Percentiles rank a stretch among this genome's conserved stretches.
phyloP scores from a whole-genome alignment of 192 early-diverging fungal species.

The Pilobolus umbonatus region DNA sequence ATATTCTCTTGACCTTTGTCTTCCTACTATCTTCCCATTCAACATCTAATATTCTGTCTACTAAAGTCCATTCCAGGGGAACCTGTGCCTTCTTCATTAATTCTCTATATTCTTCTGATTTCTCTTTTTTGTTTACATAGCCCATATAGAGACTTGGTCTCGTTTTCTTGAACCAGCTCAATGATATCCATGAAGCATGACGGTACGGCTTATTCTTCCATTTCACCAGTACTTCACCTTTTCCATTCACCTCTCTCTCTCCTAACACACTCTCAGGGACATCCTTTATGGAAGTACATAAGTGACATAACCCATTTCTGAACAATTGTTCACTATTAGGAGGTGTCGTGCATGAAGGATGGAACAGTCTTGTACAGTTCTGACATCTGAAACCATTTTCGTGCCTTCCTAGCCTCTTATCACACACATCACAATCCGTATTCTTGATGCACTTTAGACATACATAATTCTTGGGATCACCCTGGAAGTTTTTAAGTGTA shows the following conservation, averaged over 20 bases:
- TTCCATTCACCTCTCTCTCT: not conserved
- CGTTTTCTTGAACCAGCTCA: slow-evolving; percentile 37
- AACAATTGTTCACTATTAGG: slow-evolving; percentile 2
- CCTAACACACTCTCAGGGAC: not conserved
- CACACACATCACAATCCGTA: not conserved
- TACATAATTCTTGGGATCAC: slow-evolving; percentile 15
- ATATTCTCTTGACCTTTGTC: slow-evolving; percentile 44
- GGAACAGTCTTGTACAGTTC: not conserved
- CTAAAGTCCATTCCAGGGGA: slow-evolving; percentile 33
- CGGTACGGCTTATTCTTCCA: slow-evolving; percentile 44
- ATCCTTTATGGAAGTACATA: not conserved
- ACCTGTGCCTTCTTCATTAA: slow-evolving; percentile 19
- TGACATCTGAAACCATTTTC: not conserved
- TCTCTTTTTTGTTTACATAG: slow-evolving; percentile 27
- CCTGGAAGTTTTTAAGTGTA: not conserved
- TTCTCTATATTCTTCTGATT: slow-evolving; percentile 1
- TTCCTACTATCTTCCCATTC: slow-evolving; percentile 23
- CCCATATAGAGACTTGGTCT: slow-evolving; percentile 19
- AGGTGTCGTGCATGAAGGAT: not conserved
- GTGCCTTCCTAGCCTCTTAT: not conserved
- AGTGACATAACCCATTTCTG: not conserved
- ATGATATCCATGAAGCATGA: slow-evolving; percentile 46
- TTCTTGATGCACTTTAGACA: not conserved
- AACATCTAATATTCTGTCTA: slow-evolving; percentile 39
- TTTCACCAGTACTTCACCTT: slow-evolving; percentile 36